These are phyloP conservation scores for Powellomyces hirtus DNA, from an alignment of 192 early-diverging fungal genomes.

Conservation along the genomic window DNA sequence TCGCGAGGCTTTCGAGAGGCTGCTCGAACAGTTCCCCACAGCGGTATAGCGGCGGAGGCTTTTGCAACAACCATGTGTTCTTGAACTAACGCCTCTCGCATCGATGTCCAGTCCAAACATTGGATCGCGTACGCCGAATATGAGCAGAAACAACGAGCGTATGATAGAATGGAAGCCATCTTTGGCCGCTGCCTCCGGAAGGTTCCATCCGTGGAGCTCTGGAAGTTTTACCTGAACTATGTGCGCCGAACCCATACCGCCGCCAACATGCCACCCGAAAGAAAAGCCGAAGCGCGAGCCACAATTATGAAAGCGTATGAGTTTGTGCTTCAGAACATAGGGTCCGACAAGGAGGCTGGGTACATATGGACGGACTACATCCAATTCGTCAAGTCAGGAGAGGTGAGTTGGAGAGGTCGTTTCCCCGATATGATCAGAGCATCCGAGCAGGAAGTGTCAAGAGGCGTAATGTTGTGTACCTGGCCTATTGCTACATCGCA, in stretches of 20 bases:
- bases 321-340: conserved; percentile 83
- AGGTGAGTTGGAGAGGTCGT: conserved; percentile 49
- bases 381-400: conserved; percentile 69
- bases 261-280: conserved; percentile 44
- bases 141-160: conserved; percentile 76
- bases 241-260: conserved; percentile 71
- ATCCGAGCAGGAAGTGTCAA: too few relatives aligned
- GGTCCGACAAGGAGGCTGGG: conserved; percentile 84
- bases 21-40: conserved; percentile 76
- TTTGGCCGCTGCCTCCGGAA: conserved; percentile 78
- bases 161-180: conserved; percentile 74
- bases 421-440: too few relatives aligned
- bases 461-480: too few relatives aligned
- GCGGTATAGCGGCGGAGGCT: conserved; percentile 63
- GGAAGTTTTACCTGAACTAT: conserved; percentile 87
- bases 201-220: conserved; percentile 84
- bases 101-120: conserved; percentile 54
- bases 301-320: conserved; percentile 83
- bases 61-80: not conserved
- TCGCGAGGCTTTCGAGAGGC: conserved; percentile 64
- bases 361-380: conserved; percentile 88
- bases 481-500: too few relatives aligned
- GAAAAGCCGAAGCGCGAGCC: conserved; percentile 56
- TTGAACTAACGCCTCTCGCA: not conserved
- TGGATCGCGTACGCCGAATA: conserved; percentile 78